A percentile compares a stretch with the other conserved stretches of the same genome.
Conservation (phyloP, 176 grass and related monocot species). For the Melocanna baccifera region DNA sequence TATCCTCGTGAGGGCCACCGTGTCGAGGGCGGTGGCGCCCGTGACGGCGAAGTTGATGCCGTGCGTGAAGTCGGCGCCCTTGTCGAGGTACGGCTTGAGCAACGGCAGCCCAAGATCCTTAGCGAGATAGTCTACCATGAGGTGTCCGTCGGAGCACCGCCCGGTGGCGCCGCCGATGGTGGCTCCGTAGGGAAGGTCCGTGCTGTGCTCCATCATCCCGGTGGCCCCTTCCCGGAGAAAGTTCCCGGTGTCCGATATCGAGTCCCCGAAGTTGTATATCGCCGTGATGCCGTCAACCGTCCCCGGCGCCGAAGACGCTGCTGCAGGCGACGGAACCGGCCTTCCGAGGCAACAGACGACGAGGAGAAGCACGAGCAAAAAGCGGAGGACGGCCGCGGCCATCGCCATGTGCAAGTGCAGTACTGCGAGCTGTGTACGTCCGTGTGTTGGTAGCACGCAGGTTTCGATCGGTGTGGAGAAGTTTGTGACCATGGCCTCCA, state of each 20-base stretch:
- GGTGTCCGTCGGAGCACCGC: background rate
- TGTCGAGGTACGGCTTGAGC: background rate
- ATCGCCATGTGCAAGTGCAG: background rate
- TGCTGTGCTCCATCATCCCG: background rate
- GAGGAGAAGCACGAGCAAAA: background rate
- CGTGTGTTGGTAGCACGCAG: background rate
- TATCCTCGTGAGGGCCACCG: background rate
- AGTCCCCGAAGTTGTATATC: slow-evolving; percentile 10
- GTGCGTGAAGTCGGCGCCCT: background rate
- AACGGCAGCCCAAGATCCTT: background rate
- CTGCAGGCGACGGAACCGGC: background rate
- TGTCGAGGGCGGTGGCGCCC: background rate
- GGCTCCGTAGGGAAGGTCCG: background rate
- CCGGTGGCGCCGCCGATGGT: background rate
- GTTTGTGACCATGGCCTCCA: background rate
- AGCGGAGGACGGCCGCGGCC: background rate
- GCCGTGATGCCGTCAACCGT: background rate
- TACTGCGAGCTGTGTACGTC: background rate
- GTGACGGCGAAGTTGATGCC: background rate
- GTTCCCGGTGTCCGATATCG: background rate
- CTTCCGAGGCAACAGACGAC: background rate
- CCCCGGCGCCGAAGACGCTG: too few relatives aligned
- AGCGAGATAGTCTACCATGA: background rate
- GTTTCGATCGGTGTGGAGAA: background rate
- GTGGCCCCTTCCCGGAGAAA: background rate